phyloP scores from a whole-genome alignment of 768 basidiomycete genomes.

The Panaeolus papilionaceus region DNA sequence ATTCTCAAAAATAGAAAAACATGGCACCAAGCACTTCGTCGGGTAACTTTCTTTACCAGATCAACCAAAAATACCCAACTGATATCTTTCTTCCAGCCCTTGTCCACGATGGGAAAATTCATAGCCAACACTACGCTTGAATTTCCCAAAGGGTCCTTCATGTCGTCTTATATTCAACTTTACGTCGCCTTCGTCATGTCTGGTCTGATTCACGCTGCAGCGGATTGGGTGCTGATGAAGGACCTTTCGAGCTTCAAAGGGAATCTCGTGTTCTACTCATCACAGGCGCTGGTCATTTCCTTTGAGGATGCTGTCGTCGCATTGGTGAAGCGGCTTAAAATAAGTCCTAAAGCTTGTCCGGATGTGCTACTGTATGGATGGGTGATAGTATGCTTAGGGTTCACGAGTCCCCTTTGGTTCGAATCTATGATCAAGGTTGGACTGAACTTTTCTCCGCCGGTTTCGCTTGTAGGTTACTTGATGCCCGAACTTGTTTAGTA shows the following conservation, averaged over 20 bases:
- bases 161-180: constrained; percentile 23
- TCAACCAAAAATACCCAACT: not conserved
- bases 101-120: constrained; percentile 32
- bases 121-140: constrained; percentile 31
- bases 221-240: constrained; percentile 33
- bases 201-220: constrained; percentile 21
- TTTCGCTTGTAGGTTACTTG: not conserved
- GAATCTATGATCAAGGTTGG: not conserved
- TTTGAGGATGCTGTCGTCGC: constrained; percentile 36
- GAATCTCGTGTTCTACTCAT: constrained; percentile 24
- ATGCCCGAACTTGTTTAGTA: not conserved
- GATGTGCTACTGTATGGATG: not conserved
- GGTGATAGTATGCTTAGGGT: not conserved
- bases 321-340: constrained; percentile 16
- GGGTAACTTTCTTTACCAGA: constrained; percentile 30
- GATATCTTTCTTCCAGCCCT: not conserved
- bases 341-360: not conserved
- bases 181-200: constrained; percentile 16
- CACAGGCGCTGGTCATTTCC: constrained; percentile 37
- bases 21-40: constrained; percentile 43
- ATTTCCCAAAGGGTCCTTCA: constrained; percentile 31
- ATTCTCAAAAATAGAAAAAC: constrained; percentile 28
- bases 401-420: not conserved
- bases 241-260: constrained; percentile 15
- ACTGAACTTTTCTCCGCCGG: not conserved